Conservation (phyloP, 2,329 filamentous ascomycete genomes). For the Alternaria incomplexa region DNA sequence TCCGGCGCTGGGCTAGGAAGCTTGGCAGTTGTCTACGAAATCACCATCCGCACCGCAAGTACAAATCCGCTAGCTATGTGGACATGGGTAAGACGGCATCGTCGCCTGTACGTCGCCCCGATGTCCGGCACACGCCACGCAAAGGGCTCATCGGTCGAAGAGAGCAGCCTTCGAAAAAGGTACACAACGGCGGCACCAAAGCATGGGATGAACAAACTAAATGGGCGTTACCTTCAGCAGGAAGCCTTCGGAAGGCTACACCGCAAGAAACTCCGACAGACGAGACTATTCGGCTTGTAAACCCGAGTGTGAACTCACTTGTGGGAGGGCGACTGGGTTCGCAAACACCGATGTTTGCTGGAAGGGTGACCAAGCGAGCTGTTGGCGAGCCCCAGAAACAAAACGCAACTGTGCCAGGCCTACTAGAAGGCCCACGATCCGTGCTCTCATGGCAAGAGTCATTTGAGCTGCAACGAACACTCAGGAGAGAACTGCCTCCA, state of each 20-base stretch:
- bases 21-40: constrained; percentile 6
- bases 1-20: constrained; percentile 8
- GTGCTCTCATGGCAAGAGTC: constrained; percentile 13
- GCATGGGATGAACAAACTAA: not conserved
- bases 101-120: not conserved
- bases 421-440: not conserved
- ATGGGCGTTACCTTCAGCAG: constrained; percentile 4
- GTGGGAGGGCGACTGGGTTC: not conserved
- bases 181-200: not conserved
- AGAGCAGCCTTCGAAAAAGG: not conserved
- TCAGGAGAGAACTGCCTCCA: not conserved
- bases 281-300: constrained; percentile 8
- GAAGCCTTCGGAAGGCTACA: not conserved
- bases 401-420: not conserved
- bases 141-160: not conserved
- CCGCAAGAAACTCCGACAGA: not conserved
- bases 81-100: not conserved
- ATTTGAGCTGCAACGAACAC: constrained; percentile 1
- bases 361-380: not conserved
- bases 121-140: not conserved
- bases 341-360: not conserved
- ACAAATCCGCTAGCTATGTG: not conserved
- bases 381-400: not conserved
- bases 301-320: constrained; percentile 5
- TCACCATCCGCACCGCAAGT: constrained; percentile 3